Percentiles rank a stretch among this genome's conserved stretches.
Conservation (phyloP, 306 rosid genomes). For the cucumber (Cucumis sativus) region DNA sequence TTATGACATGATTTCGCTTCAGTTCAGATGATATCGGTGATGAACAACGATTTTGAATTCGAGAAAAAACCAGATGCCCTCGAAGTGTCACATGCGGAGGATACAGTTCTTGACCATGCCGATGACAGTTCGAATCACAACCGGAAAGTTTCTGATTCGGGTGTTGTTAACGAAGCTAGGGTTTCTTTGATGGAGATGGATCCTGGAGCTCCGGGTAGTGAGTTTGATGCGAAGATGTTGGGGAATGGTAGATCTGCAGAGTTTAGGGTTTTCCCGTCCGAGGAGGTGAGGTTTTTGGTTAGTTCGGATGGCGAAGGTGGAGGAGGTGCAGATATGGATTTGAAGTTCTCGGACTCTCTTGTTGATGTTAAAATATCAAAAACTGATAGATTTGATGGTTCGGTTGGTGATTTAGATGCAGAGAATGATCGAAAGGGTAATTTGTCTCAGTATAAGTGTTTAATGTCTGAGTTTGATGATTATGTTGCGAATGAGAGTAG, state of each 20-base stretch:
- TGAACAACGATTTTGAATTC: constrained; percentile 36
- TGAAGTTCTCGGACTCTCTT: constrained; percentile 9
- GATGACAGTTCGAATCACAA: constrained; percentile 15
- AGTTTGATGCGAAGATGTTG: constrained; percentile 18
- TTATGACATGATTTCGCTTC: constrained; percentile 10
- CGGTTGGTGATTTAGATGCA: constrained; percentile 8
- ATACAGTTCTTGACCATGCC: constrained; percentile 12
- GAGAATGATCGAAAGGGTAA: constrained; percentile 5
- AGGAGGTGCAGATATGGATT: constrained; percentile 11
- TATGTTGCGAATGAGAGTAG: constrained; percentile 62
- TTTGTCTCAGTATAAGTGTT: constrained; percentile 28
- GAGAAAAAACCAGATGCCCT: constrained; percentile 18
- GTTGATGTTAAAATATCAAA: constrained; percentile 15
- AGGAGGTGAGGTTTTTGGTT: constrained; percentile 31
- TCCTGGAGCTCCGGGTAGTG: constrained; percentile 23
- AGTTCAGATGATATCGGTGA: constrained; percentile 25
- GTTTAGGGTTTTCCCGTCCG: constrained; percentile 10
- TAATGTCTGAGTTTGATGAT: constrained; percentile 66
- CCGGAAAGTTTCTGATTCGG: background rate
- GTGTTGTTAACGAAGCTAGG: constrained; percentile 18
- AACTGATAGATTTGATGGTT: constrained; percentile 12
- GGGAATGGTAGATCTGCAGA: constrained; percentile 26
- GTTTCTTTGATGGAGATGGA: constrained; percentile 27
- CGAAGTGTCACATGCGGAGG: constrained; percentile 16
- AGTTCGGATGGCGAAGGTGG: constrained; percentile 17